Percentiles rank a stretch among this genome's conserved stretches.
Conservation (phyloP, 2,329 filamentous ascomycete genomes). For the Ophiognomonia clavigignenti-juglandacearum region DNA sequence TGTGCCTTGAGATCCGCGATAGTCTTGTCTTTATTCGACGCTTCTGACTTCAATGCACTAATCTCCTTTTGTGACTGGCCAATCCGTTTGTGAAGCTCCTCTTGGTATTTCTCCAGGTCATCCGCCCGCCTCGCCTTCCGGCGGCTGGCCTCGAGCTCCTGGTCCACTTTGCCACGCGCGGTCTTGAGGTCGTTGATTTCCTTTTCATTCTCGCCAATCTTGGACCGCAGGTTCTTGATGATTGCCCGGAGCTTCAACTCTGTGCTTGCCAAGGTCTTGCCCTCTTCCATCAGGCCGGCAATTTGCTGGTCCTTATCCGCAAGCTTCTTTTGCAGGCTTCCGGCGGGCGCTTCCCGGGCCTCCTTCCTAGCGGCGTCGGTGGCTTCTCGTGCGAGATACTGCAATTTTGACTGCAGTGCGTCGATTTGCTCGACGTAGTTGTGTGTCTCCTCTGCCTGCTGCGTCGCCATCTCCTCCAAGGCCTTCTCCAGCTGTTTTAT, state of each 20-base stretch:
- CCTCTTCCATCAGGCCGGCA: constrained; percentile 85
- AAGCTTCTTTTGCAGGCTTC: constrained; percentile 70
- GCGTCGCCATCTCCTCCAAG: constrained; percentile 35
- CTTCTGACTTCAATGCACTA: constrained; percentile 51
- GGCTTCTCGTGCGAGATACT: constrained; percentile 78
- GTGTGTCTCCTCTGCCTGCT: constrained; percentile 77
- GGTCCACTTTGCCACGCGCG: constrained; percentile 53
- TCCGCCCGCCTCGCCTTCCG: constrained; percentile 44
- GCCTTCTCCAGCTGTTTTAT: constrained; percentile 32
- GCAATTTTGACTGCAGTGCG: constrained; percentile 83
- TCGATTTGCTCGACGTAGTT: constrained; percentile 86
- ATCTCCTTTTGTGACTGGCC: constrained; percentile 53
- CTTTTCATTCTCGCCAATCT: constrained; percentile 62
- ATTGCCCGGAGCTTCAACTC: constrained; percentile 80
- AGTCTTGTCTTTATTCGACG: constrained; percentile 56
- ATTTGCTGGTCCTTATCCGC: constrained; percentile 90
- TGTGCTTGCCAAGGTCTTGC: constrained; percentile 77
- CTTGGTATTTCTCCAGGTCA: constrained; percentile 51
- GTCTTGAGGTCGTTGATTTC: constrained; percentile 54
- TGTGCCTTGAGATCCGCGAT: constrained; percentile 67
- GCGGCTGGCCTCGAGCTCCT: constrained; percentile 42
- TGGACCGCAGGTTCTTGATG: constrained; percentile 74
- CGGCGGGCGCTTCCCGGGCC: constrained; percentile 55
- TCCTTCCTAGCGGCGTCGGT: constrained; percentile 69
- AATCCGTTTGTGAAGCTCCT: constrained; percentile 49